Evolutionary conservation across 2,329 filamentous ascomycete genomes (phyloP).

Genomic region (Penicillium decumbens): DNA sequence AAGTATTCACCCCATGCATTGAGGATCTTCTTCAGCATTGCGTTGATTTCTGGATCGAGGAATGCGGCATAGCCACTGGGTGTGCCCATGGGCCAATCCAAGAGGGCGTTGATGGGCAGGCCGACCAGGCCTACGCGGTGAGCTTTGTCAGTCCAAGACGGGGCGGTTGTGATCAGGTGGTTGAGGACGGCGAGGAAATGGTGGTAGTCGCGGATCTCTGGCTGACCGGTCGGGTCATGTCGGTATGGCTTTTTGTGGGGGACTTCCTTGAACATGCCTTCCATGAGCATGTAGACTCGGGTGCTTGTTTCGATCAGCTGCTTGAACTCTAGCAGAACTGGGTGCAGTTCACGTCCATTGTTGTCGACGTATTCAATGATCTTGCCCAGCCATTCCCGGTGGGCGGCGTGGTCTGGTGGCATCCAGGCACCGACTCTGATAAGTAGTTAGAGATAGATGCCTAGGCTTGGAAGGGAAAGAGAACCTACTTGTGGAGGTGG

Average conservation of each 20-base stretch:
- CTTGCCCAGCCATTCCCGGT: conserved; percentile 59
- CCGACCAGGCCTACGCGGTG: conserved; percentile 47
- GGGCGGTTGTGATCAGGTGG: conserved; percentile 40
- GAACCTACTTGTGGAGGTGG: conserved; percentile 17
- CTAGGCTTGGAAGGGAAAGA: neutral
- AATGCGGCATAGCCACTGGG: conserved; percentile 53
- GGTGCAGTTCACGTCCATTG: conserved; percentile 49
- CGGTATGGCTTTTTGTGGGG: conserved; percentile 57
- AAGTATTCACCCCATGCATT: conserved; percentile 53
- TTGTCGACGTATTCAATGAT: conserved; percentile 54
- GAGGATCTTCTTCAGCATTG: conserved; percentile 50
- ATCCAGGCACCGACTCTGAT: conserved; percentile 57
- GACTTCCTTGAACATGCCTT: conserved; percentile 64
- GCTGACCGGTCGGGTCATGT: conserved; percentile 57
- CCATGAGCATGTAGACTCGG: conserved; percentile 62
- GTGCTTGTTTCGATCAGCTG: conserved; percentile 61
- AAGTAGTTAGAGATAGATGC: neutral
- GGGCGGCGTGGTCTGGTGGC: conserved; percentile 58
- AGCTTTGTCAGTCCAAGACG: conserved; percentile 31
- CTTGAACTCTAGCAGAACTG: conserved; percentile 61
- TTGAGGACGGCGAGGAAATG: conserved; percentile 66
- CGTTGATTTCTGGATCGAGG: conserved; percentile 51
- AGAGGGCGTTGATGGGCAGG: conserved; percentile 53
- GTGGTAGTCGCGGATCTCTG: conserved; percentile 60
- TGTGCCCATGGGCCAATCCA: conserved; percentile 59